Evolutionary conservation across 345 rosid genomes (phyloP), one percentile per base, ranked within the genome.

Genomic region (Sapria himalayana): DNA sequence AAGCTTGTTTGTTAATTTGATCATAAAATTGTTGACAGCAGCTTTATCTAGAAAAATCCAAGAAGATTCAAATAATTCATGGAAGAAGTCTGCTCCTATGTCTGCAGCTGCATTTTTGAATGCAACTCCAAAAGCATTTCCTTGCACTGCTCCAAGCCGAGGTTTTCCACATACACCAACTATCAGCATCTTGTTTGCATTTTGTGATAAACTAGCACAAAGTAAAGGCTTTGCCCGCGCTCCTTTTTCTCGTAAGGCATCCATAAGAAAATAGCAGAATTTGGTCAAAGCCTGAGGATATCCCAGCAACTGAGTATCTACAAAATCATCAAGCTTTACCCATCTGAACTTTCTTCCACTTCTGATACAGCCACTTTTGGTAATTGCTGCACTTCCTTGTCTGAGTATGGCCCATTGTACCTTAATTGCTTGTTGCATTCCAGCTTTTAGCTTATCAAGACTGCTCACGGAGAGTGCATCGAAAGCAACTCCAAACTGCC

Each of bases 81-180:
- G 95, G 63, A 74, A 82, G 72, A 69, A 82, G 45, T 67, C 93
- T 13, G 81, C 75, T 56, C 75, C 77, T 23, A 67, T 79, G 50
- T 82, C 93, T 42, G 67, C 65, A 9, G 92, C 95, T 3, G 95
- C 86, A 25, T 79, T 72, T 57, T 81, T 72, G 45, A 89, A 89
- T 25, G 95, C 91, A 50, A 57, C 44, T 3, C 95, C 98, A 52
- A 89, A 82, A 7, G 86, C 84, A 56, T 89, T 89, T 33, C 95
- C 98, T 63, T 71, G 75, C 18, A 73, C 69, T 3, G 95, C 94
- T 9, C 95, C 98, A 3, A 82, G 81, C 22, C 95, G 64, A 43
- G 93, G 92, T 60, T 79, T 89, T 42, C 98, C 95, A 33, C 78
- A 74, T 25, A 89, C 95, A 37, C 86, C 98, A 21, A 82, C 95